Evolutionary conservation across 192 early-diverging fungal genomes (phyloP).

Genomic region (Nowakowskiella sp.): DNA sequence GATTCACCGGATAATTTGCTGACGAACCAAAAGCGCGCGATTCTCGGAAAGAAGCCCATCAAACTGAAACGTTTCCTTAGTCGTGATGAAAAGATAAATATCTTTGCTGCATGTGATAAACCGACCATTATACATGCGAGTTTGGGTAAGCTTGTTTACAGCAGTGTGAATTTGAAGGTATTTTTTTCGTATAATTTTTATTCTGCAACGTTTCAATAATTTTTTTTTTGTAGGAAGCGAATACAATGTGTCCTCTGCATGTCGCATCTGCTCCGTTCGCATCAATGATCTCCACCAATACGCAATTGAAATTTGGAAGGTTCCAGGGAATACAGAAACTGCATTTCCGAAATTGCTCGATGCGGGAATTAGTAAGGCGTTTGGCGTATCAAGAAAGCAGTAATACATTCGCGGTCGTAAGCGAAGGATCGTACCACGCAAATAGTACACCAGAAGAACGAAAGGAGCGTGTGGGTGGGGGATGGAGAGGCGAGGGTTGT

Average conservation of each 20-base stretch:
- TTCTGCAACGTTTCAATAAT: neutral
- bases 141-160: conserved; percentile 63
- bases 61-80: conserved; percentile 44
- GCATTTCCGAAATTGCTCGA: conserved; percentile 61
- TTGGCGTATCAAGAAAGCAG: conserved; percentile 53
- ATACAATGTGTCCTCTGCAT: conserved; percentile 11
- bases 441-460: too few relatives aligned
- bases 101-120: conserved; percentile 77
- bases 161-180: conserved; percentile 76
- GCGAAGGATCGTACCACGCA: too few relatives aligned
- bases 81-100: conserved; percentile 26
- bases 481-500: too few relatives aligned
- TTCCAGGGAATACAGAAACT: conserved; percentile 80
- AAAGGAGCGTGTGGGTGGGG: too few relatives aligned
- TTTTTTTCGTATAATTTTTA: neutral
- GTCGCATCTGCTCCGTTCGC: conserved; percentile 13
- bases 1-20: conserved; percentile 14
- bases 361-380: conserved; percentile 62
- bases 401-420: conserved; percentile 59
- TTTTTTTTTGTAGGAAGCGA: conserved; percentile 5
- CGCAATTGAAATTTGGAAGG: conserved; percentile 56
- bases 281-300: conserved; percentile 60
- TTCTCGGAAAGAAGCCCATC: conserved; percentile 72
- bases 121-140: conserved; percentile 70
- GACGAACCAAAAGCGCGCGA: conserved; percentile 49